phyloP scores from a whole-genome alignment of 805 yeast species.

The Ogataea minuta region DNA sequence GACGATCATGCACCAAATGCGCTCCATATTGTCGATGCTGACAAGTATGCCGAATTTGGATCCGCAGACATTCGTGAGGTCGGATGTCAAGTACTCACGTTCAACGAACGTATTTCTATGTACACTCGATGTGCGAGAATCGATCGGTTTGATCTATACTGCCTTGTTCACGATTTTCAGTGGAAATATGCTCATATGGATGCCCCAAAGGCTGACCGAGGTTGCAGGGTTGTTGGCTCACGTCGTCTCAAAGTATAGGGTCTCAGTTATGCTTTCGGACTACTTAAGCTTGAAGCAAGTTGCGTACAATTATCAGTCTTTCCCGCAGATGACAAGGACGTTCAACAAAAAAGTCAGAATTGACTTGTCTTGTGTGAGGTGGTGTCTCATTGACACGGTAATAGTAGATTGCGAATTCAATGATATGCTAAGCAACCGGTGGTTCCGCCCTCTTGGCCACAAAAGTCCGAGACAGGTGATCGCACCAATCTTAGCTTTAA shows the following conservation, averaged over 20 bases:
- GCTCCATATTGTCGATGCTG: conserved; percentile 64
- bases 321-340: conserved; percentile 81
- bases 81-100: conserved; percentile 46
- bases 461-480: conserved; percentile 69
- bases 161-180: conserved; percentile 76
- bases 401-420: conserved; percentile 93
- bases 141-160: conserved; percentile 85
- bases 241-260: conserved; percentile 65
- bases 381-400: conserved; percentile 87
- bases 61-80: conserved; percentile 47
- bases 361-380: conserved; percentile 74
- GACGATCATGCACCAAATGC: conserved; percentile 86
- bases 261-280: conserved; percentile 77
- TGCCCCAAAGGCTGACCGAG: conserved; percentile 70
- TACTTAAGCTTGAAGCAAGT: conserved; percentile 87
- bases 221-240: conserved; percentile 87
- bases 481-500: conserved; percentile 83
- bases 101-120: conserved; percentile 57
- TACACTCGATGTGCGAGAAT: conserved; percentile 67
- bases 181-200: conserved; percentile 80
- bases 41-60: conserved; percentile 51
- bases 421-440: conserved; percentile 82
- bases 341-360: conserved; percentile 72
- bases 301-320: conserved; percentile 86
- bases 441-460: conserved; percentile 90